Evolutionary conservation across 1,284 basidiomycete genomes (phyloP), one percentile per base, ranked within the genome.

Genomic region (Takashimella koratensis): DNA sequence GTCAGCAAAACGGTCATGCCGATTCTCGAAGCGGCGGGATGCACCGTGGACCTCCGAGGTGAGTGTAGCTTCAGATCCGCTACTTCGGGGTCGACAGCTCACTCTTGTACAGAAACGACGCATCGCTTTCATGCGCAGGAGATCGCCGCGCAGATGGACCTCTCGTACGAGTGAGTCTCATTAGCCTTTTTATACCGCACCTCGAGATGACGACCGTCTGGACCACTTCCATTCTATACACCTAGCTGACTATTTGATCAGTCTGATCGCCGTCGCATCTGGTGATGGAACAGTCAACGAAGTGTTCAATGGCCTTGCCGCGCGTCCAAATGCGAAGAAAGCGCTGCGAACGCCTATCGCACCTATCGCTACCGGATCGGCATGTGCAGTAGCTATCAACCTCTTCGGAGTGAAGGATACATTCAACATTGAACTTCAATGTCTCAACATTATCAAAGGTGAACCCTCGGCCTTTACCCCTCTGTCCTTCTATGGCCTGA

Each of bases 201-300:
- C n/a, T n/a, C n/a, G n/a, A n/a, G n/a, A n/a, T n/a, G n/a, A n/a
- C n/a, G n/a, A n/a, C n/a, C n/a, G n/a, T n/a, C n/a, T n/a, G n/a
- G n/a, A n/a, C n/a, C n/a, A n/a, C 50, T 19, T 20, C 21, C 36
- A 12, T 26, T 8, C 5, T 12, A 19, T 12, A 3, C 21, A 44
- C 19, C 11, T 3, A 47, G 23, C 24, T 45, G 43, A 49, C 40
- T n/a, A n/a, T n/a, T n/a, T n/a, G n/a, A 1, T 5, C 60, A 79
- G 79, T 64, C 90, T 86, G 0, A 75, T 97, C 27, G 82, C 90
- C n/a, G 77, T 85, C 6, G 83, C 95, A 21, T 93, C 90, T 0
- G 94, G 94, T 0, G 94, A 98, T 70, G 94, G 94, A 4, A 80
- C 92, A 42, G 70, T 93, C 6, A 90, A 94, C 68, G 94, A 98